Base-by-base conservation (phyloP, 176 grass and related monocot species). In the Triticum turgidum region DNA sequence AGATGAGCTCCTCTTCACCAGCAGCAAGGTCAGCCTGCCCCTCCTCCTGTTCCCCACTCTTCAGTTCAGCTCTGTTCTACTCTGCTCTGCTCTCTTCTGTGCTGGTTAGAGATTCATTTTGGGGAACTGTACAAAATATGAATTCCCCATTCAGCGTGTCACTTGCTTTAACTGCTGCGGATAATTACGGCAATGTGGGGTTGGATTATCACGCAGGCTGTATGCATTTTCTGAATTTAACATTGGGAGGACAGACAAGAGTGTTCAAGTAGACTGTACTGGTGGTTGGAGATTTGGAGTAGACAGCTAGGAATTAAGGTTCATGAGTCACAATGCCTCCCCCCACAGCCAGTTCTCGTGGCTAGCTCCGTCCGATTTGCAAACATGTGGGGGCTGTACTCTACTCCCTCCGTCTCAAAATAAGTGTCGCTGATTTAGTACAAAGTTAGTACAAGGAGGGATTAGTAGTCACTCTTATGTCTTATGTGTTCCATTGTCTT, bases 1-100 rank as follows among this genome's bases (percentile, higher is more conserved):
- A 22, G 91, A 98, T 86, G 96, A 98, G 63, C 90, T 94, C 41
- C 89, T 98, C 70, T 98, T 98, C 91, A 98, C 96, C 75, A 98
- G 96, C 88, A 94, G 91, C 76, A 98, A 96, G 93, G 96, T 98
- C 64, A 33, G 9, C 9, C 61, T 22, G 2, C 41, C 7, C 3
- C 32, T 38, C 27, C 29, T 86, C 45, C 11, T 27, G 42, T 34
- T 1, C 21, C 7, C 0, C 15, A 20, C 24, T 64, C 65, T 67
- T 3, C 24, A 14, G 3, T 14, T 65, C 62, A 14, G 11, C 30
- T 34, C 29, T 32, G 2, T 0, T 29, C 61, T 13, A 0, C 5
- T 33, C 30, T 34, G 44, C 3, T 32, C 14, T 34, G 42, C 3
- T 44, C 45, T 54, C 0, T 78, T 41, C 56, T 54, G 0, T 78